Conservation (phyloP, 306 rosid genomes). For the Acmispon strigosus region DNA sequence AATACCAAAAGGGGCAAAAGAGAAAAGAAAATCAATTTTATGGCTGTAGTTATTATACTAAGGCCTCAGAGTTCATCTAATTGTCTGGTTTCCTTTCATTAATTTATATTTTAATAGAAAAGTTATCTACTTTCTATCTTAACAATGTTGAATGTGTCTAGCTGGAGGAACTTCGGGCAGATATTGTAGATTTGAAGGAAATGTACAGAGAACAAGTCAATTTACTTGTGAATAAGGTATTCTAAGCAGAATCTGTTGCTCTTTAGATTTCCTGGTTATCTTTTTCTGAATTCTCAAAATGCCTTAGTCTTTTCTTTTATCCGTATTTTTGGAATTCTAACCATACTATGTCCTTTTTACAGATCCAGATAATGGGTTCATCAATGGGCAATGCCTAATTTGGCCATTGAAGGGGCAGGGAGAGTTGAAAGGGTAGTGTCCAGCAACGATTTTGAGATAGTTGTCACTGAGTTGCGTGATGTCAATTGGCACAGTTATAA, state of each 20-base stretch:
- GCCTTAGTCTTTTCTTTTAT: not conserved
- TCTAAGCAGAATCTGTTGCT: not conserved
- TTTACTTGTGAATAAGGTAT: slow-evolving; percentile 93
- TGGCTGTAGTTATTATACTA: not conserved
- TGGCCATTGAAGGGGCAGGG: not conserved
- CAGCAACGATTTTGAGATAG: slow-evolving; percentile 20
- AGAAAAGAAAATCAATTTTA: not conserved
- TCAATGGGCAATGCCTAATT: slow-evolving; percentile 15
- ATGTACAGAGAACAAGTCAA: slow-evolving; percentile 99
- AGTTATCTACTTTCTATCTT: slow-evolving; percentile 14
- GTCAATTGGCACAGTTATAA: slow-evolving; percentile 14
- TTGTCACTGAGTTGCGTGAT: slow-evolving; percentile 11
- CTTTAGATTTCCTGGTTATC: not conserved
- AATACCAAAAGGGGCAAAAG: not conserved
- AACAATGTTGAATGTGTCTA: slow-evolving; percentile 35
- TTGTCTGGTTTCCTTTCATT: not conserved
- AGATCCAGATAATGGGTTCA: slow-evolving; percentile 43
- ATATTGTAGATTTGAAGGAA: slow-evolving; percentile 95
- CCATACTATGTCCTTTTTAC: not conserved
- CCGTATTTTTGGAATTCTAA: not conserved
- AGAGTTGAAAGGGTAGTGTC: slow-evolving; percentile 7
- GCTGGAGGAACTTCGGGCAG: slow-evolving; percentile 99
- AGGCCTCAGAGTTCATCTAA: not conserved
- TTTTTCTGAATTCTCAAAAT: not conserved
- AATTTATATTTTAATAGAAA: not conserved